Evolutionary conservation across 1,284 basidiomycete genomes (phyloP).

Genomic region (Tilletiopsis washingtonensis): DNA sequence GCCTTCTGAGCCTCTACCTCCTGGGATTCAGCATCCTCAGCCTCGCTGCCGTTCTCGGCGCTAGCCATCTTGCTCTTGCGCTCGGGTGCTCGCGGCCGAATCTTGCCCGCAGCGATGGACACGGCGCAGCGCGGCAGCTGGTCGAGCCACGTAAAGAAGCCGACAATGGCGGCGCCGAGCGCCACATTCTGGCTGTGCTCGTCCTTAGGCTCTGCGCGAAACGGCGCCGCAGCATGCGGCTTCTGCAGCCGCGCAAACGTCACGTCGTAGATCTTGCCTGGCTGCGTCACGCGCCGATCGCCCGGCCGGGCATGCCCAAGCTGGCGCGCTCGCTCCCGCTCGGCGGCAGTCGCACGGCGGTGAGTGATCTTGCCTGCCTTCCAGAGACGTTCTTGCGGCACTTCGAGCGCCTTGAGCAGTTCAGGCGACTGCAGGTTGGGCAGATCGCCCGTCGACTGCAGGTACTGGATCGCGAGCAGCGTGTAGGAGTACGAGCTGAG

Average conservation of each 20-base stretch:
- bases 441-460: slow-evolving; percentile 37
- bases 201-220: neutral
- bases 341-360: too few relatives aligned
- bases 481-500: slow-evolving; percentile 38
- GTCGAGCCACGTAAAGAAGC: neutral
- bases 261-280: neutral
- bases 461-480: slow-evolving; percentile 39
- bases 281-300: neutral
- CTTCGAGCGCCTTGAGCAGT: slow-evolving; percentile 22
- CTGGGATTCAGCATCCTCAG: neutral
- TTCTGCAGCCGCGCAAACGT: neutral
- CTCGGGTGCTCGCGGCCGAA: neutral
- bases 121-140: neutral
- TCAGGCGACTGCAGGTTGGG: slow-evolving; percentile 44
- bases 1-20: too few relatives aligned
- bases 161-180: neutral
- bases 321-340: neutral
- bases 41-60: neutral
- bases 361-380: neutral
- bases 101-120: neutral
- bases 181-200: neutral
- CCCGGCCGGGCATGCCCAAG: neutral
- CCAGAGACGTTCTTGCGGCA: slow-evolving; percentile 20
- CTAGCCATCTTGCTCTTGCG: neutral
- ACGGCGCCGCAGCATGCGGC: neutral